A percentile compares a stretch with the other conserved stretches of the same genome.
These are phyloP conservation scores for Seminavis robusta DNA, from an alignment of 108 stramenopile species.

Conservation along the genomic window DNA sequence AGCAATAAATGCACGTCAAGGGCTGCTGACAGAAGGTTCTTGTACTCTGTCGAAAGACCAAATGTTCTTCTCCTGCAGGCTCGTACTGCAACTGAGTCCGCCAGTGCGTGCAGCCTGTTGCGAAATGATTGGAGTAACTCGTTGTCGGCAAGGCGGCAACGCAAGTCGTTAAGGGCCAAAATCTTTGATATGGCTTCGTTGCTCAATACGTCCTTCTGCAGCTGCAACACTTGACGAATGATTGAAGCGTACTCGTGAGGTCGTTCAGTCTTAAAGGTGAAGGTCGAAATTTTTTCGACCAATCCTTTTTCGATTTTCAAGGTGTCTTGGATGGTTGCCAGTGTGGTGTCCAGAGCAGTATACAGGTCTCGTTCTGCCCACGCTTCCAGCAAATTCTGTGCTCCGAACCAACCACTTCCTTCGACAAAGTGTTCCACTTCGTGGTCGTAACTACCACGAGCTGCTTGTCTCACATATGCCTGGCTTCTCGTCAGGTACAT, in stretches of 20 bases:
- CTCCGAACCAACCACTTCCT: slow-evolving; percentile 24
- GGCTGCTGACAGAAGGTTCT: background rate
- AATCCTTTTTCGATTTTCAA: slow-evolving; percentile 18
- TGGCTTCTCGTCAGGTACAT: slow-evolving; percentile 27
- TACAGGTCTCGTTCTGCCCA: slow-evolving; percentile 23
- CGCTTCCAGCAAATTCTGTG: slow-evolving; percentile 8
- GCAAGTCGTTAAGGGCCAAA: background rate
- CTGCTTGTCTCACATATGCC: slow-evolving; percentile 1
- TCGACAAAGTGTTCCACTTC: too few relatives aligned
- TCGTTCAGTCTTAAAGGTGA: background rate
- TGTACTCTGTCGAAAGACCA: background rate
- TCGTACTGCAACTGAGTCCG: too few relatives aligned
- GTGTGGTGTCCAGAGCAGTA: slow-evolving; percentile 8
- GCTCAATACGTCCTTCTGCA: background rate
- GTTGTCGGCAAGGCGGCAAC: too few relatives aligned
- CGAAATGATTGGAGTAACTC: too few relatives aligned
- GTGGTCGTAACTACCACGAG: background rate
- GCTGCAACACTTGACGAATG: background rate
- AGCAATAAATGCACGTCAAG: background rate
- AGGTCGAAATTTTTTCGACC: slow-evolving; percentile 2
- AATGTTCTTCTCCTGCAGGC: background rate
- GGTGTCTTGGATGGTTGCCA: slow-evolving; percentile 8
- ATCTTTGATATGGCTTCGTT: background rate
- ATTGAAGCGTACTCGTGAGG: background rate
- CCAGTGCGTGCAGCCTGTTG: too few relatives aligned